These are phyloP conservation scores for Acer campestre DNA, from an alignment of 345 rosid species.

Conservation along the genomic window DNA sequence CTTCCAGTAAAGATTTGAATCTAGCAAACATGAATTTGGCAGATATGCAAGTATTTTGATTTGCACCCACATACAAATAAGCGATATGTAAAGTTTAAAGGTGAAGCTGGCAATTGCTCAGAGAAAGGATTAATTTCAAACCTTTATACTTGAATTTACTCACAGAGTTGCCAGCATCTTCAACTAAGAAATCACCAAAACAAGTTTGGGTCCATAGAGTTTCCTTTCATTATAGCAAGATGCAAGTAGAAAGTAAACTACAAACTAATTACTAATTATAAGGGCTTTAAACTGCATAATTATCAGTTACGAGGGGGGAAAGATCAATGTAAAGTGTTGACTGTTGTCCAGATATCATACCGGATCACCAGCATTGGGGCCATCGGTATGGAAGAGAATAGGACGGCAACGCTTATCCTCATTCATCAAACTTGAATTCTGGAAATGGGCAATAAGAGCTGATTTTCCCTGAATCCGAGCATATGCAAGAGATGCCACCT, in stretches of 20 bases:
- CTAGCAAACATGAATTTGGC: not conserved
- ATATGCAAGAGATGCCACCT: conserved; percentile 86
- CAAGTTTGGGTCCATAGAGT: not conserved
- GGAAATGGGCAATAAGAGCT: conserved; percentile 90
- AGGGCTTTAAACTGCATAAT: not conserved
- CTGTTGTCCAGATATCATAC: conserved; percentile 29
- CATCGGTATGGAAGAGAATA: conserved; percentile 82
- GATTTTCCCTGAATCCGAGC: conserved; percentile 87
- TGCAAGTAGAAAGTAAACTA: not conserved
- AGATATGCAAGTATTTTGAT: not conserved
- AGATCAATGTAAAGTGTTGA: conserved; percentile 8
- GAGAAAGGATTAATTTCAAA: not conserved
- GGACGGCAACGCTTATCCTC: conserved; percentile 95
- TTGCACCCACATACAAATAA: not conserved
- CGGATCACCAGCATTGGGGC: conserved; percentile 92
- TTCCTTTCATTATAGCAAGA: not conserved
- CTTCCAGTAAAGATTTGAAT: not conserved
- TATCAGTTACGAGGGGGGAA: not conserved
- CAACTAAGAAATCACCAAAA: not conserved
- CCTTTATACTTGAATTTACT: not conserved
- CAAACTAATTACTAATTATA: not conserved
- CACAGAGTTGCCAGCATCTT: not conserved
- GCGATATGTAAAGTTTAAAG: not conserved
- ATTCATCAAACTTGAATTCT: conserved; percentile 92
- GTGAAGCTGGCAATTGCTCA: not conserved